These are phyloP conservation scores for Terana coerulea DNA, from an alignment of 768 basidiomycete species.

Conservation along the genomic window DNA sequence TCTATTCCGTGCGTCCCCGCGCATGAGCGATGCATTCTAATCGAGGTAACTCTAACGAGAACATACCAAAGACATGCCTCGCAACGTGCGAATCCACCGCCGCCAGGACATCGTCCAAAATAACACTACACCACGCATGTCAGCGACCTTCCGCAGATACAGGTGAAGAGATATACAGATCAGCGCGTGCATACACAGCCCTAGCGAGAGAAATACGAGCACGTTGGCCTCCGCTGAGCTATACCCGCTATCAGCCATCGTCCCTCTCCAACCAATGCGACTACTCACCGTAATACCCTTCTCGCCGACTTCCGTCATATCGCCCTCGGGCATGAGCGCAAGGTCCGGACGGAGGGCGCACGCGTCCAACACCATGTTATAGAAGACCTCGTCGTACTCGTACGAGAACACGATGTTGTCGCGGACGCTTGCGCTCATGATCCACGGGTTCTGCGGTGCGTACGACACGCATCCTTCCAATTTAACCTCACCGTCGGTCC, in stretches of 20 bases:
- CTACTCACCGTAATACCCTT: conserved; percentile 48
- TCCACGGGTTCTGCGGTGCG: conserved; percentile 87
- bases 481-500: conserved; percentile 66
- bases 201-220: conserved; percentile 82
- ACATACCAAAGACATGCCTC: conserved; percentile 74
- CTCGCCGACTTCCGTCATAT: conserved; percentile 83
- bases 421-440: conserved; percentile 79
- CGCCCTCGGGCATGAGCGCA: conserved; percentile 73
- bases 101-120: conserved; percentile 89
- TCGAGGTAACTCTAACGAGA: background rate
- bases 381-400: conserved; percentile 81
- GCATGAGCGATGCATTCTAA: background rate
- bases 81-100: conserved; percentile 87
- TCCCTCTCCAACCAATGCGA: background rate
- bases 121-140: conserved; percentile 39
- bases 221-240: conserved; percentile 83
- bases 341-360: conserved; percentile 86
- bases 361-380: conserved; percentile 78
- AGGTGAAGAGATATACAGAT: conserved; percentile 50
- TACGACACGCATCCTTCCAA: conserved; percentile 74
- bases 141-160: background rate
- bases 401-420: conserved; percentile 94
- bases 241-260: conserved; percentile 6
- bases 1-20: conserved; percentile 55
- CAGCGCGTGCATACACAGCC: conserved; percentile 88